phyloP scores from a whole-genome alignment of 2,329 filamentous ascomycete genomes.

The Penicillium aurantiogriseum region DNA sequence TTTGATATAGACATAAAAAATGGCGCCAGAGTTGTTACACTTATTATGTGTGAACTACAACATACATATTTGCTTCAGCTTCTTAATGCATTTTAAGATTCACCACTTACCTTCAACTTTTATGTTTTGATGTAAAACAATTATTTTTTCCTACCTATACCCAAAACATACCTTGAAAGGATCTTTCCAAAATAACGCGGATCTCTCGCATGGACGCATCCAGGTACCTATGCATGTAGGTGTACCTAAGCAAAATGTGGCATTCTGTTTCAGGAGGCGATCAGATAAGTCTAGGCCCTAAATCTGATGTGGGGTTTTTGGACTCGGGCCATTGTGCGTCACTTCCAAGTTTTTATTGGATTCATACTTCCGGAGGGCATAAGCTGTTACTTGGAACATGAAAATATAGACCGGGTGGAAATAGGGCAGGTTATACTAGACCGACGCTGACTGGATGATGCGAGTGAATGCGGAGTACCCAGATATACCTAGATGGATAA shows the following conservation, averaged over 20 bases:
- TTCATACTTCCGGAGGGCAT: not conserved
- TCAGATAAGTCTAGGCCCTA: conserved; percentile 12
- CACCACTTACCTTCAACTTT: not conserved
- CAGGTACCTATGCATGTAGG: not conserved
- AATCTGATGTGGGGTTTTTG: conserved; percentile 1
- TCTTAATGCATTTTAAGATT: too few relatives aligned
- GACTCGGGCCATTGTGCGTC: conserved; percentile 2
- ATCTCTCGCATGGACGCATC: not conserved
- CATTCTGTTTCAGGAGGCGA: conserved; percentile 1
- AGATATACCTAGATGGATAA: not conserved
- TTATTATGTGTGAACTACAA: not conserved
- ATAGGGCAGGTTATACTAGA: not conserved
- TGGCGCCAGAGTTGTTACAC: too few relatives aligned
- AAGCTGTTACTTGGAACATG: not conserved
- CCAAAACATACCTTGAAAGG: not conserved
- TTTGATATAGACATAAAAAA: not conserved
- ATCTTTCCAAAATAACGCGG: not conserved
- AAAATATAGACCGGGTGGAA: not conserved
- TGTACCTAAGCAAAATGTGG: not conserved
- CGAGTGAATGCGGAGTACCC: not conserved
- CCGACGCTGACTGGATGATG: not conserved
- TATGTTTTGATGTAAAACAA: not conserved
- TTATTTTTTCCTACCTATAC: not conserved
- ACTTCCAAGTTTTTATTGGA: not conserved
- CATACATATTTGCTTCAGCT: not conserved